Base-by-base conservation (phyloP, 2,329 filamentous ascomycete genomes). In the Claviceps sp. region DNA sequence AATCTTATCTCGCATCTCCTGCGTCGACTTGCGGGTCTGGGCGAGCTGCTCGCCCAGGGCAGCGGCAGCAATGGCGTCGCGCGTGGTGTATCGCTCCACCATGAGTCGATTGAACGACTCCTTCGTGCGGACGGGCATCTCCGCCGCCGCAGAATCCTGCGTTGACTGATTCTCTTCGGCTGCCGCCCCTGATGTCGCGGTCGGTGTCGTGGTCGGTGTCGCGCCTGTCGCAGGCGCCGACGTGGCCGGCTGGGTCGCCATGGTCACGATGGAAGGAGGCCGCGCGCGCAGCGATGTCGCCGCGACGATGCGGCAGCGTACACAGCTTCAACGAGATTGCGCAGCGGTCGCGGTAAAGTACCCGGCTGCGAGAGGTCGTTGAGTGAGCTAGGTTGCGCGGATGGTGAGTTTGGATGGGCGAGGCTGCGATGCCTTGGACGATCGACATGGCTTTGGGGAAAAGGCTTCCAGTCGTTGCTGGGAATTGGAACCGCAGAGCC, bases 1-100 rank as follows among this genome's bases (percentile, higher is more conserved):
- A 54, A 82, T 77, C 67, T 85, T 84, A 48, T 79, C 73, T 57
- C 79, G 79, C 69, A 83, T 85, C 58, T 79, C 73, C 58, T 76
- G 75, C 57, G 83, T 76, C 52, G 82, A 68, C 48, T 76, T 73
- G 56, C 79, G 76, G 50, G 74, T 75, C 38, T 75, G 72, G 50
- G 76, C 72, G 45, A 77, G 73, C 52, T 72, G 70, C 49, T 75
- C 68, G 51, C 70, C 70, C 47, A 81, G 67, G 53, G 74, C 74
- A 9, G 75, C 74, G 16, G 74, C 71, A 55, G 77, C 75, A 56
- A 79, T 66, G 61, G 72, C 70, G 61, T 81, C 78, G 60, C 73
- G 75, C 52, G 70, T 71, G 57, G 75, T 71, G 61, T 72, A 78
- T 51, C 74, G 74, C 61, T 79, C 73, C 52, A 81, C 70, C 61